Evolutionary conservation across 345 rosid species (phyloP).

Genomic region (Corchorus capsularis): DNA sequence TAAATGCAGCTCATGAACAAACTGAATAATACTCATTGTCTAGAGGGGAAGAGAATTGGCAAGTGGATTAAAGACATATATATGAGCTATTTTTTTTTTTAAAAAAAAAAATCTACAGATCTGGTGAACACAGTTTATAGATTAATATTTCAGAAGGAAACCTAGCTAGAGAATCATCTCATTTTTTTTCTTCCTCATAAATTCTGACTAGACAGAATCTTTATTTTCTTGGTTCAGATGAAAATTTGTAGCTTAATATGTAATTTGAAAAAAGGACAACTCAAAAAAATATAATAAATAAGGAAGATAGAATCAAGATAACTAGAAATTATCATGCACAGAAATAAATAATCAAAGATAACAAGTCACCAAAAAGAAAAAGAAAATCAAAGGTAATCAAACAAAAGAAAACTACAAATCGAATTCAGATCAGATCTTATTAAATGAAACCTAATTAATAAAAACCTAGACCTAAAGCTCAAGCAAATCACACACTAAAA

Average conservation of each 20-base stretch:
- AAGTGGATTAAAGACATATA: neutral
- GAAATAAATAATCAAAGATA: neutral
- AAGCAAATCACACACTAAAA: neutral
- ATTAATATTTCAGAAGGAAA: slow-evolving; percentile 9
- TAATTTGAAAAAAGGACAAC: neutral
- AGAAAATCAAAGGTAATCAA: neutral
- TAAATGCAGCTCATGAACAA: neutral
- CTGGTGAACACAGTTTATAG: neutral
- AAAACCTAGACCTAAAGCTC: neutral
- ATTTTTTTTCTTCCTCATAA: neutral
- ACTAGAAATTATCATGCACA: neutral
- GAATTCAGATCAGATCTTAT: slow-evolving; percentile 17
- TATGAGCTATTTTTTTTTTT: neutral
- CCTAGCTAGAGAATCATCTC: neutral
- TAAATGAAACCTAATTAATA: neutral
- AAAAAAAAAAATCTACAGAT: neutral
- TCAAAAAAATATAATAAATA: too few species aligned
- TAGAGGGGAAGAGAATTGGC: neutral
- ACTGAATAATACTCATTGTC: neutral
- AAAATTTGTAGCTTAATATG: neutral
- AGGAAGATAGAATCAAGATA: neutral
- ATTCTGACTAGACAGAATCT: neutral
- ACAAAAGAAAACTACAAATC: neutral
- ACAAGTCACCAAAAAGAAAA: too few species aligned
- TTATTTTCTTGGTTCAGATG: slow-evolving; percentile 3